Base-by-base conservation (phyloP, 495 filamentous ascomycete genomes). In the Tuber umbilicatum region DNA sequence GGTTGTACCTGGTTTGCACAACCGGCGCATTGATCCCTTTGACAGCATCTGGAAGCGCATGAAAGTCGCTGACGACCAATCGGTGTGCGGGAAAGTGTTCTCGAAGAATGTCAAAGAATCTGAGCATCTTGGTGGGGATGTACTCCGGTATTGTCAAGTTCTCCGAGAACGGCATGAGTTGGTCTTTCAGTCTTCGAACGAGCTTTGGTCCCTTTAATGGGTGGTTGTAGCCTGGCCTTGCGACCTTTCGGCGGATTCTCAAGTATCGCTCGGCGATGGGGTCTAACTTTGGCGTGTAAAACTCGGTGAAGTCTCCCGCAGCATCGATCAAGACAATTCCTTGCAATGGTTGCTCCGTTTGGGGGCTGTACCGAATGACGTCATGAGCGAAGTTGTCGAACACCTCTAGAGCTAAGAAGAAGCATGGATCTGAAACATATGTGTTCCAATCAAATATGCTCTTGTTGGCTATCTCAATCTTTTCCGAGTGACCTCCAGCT, bases 341-440 rank as follows among this genome's bases (percentile, higher is more conserved):
- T 84, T 99, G 95, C 69, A 95, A 87, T 0, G 94, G 90, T 69
- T 89, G 81, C 80, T 92, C 90, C 27, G 93, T 96, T 45, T 83
- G 80, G 9, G 87, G 84, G 83, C 97, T 89, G 86, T 97, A 97
- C 77, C 95, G 93, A 79, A 99, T 88, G 60, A 89, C 87, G 85
- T 99, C 95, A 85, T 99, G 95, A 37, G 92, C 90, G 84, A 99
- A 98, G 84, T 99, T 99, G 85, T 99, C 95, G 80, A 97, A 94
- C 73, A 99, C 95, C 82, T 99, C 95, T 79, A 99, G 90, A n/a
- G 94, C 95, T 6, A 99, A 88, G 86, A 99, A 97, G 86, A 95
- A 99, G 86, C 95, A 97, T 0, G 95, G 94, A 2, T 90, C 91
- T 12, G 93, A 90, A 23, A 97, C 93, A 74, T 91, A 92, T 38